Conservation (phyloP, 2,329 filamentous ascomycete species). For the Orbilia brochopaga region DNA sequence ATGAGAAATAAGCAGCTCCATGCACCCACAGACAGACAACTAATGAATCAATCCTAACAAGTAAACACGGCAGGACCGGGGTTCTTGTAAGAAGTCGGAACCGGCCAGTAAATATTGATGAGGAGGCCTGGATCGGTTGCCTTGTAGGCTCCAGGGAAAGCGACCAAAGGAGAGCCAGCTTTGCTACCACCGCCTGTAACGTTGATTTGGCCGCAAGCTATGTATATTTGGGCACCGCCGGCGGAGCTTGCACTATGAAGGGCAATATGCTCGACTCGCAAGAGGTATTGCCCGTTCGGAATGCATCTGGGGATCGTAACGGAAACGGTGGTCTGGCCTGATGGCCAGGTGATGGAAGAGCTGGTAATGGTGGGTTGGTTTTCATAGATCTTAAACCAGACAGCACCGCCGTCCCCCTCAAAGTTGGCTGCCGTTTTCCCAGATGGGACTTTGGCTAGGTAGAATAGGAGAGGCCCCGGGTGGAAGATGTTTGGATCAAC, state of each 20-base stretch:
- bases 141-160: constrained; percentile 59
- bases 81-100: constrained; percentile 57
- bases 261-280: constrained; percentile 61
- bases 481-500: constrained; percentile 57
- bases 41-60: constrained; percentile 12
- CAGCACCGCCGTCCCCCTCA: constrained; percentile 58
- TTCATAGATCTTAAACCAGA: constrained; percentile 59
- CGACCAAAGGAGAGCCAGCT: constrained; percentile 58
- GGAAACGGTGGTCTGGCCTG: constrained; percentile 54
- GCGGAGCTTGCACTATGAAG: constrained; percentile 59
- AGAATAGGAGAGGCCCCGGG: constrained; percentile 60
- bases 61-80: constrained; percentile 58
- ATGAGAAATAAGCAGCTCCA: too few species aligned
- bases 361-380: constrained; percentile 55
- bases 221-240: constrained; percentile 60
- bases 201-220: constrained; percentile 61
- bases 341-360: constrained; percentile 52
- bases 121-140: constrained; percentile 52
- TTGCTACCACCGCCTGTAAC: constrained; percentile 59
- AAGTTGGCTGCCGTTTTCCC: constrained; percentile 55
- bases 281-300: constrained; percentile 60
- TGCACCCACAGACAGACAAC: too few species aligned
- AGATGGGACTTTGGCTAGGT: constrained; percentile 58
- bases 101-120: constrained; percentile 54
- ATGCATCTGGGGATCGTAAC: constrained; percentile 58